A percentile compares a stretch with the other conserved stretches of the same genome.
These are phyloP conservation scores for Malbranchea zuffiana DNA, from an alignment of 2,329 filamentous ascomycete species.

Conservation along the genomic window DNA sequence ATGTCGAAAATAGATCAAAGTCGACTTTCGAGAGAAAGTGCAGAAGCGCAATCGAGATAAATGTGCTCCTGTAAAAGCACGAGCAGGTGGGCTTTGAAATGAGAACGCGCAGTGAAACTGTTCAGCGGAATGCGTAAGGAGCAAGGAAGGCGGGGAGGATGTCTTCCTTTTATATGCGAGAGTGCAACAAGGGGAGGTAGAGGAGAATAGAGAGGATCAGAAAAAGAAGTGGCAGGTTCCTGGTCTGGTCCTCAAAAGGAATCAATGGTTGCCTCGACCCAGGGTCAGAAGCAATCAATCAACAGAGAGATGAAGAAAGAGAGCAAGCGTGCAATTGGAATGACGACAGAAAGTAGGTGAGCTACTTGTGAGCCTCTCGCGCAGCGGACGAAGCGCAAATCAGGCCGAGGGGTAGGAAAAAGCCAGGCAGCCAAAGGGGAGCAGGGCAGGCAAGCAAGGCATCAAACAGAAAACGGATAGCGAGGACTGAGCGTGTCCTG, in stretches of 20 bases:
- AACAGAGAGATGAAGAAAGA: slow-evolving; percentile 1
- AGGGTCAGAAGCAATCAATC: slow-evolving; percentile 5
- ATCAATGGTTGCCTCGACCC: slow-evolving; percentile 3
- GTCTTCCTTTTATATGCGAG: slow-evolving; percentile 11
- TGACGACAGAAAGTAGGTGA: no score
- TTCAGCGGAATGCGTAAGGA: not conserved
- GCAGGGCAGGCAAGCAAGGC: slow-evolving; percentile 4
- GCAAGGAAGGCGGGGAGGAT: slow-evolving; percentile 1
- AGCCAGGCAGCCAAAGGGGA: slow-evolving; percentile 8
- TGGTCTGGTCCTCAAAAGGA: slow-evolving; percentile 2
- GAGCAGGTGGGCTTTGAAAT: no score
- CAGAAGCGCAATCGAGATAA: not conserved
- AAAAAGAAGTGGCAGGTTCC: not conserved
- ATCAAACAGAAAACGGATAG: slow-evolving; percentile 5
- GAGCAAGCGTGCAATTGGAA: no score
- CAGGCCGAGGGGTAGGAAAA: no score
- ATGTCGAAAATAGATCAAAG: not conserved
- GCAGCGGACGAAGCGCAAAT: not conserved
- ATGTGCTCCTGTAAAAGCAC: no score
- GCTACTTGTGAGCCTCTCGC: slow-evolving; percentile 3
- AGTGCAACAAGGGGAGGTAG: not conserved
- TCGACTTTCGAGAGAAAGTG: slow-evolving; percentile 3
- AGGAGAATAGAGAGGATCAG: not conserved
- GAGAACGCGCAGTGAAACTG: not conserved
- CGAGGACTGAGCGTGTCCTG: no score